Conservation (phyloP, 768 basidiomycete species). For the Boletus patriciae region DNA sequence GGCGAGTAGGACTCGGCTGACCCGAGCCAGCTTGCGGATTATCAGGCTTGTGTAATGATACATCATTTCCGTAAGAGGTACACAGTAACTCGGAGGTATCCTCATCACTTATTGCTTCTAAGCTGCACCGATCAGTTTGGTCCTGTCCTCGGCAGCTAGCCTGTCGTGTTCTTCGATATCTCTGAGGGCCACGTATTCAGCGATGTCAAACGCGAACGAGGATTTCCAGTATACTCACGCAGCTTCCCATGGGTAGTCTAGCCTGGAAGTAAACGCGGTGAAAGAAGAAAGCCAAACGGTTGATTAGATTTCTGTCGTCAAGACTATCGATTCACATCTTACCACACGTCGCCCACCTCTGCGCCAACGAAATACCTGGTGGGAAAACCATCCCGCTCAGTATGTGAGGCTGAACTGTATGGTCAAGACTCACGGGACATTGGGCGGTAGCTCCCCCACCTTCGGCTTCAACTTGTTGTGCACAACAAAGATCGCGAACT, state of each 20-base stretch:
- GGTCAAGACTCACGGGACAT: conserved; percentile 52
- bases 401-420: conserved; percentile 1
- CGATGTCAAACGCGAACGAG: neutral
- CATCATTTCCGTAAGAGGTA: conserved; percentile 1
- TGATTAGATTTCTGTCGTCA: conserved; percentile 16
- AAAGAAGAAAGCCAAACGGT: neutral
- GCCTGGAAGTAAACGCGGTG: conserved; percentile 43
- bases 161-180: conserved; percentile 77
- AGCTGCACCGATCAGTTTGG: conserved; percentile 3
- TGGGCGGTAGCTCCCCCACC: conserved; percentile 66
- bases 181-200: conserved; percentile 36
- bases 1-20: too few relatives aligned
- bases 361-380: conserved; percentile 77
- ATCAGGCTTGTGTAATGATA: neutral
- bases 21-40: too few relatives aligned
- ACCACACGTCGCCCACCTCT: conserved; percentile 74
- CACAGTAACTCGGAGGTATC: neutral
- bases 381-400: conserved; percentile 4
- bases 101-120: neutral
- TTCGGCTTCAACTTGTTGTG: conserved; percentile 94
- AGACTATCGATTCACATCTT: conserved; percentile 29
- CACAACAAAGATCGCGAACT: conserved; percentile 92
- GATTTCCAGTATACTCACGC: conserved; percentile 44
- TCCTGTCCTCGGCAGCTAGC: conserved; percentile 49
- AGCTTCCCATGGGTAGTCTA: conserved; percentile 86